Base-by-base conservation (phyloP, 2,329 filamentous ascomycete species). In the Calonectria crousiana region DNA sequence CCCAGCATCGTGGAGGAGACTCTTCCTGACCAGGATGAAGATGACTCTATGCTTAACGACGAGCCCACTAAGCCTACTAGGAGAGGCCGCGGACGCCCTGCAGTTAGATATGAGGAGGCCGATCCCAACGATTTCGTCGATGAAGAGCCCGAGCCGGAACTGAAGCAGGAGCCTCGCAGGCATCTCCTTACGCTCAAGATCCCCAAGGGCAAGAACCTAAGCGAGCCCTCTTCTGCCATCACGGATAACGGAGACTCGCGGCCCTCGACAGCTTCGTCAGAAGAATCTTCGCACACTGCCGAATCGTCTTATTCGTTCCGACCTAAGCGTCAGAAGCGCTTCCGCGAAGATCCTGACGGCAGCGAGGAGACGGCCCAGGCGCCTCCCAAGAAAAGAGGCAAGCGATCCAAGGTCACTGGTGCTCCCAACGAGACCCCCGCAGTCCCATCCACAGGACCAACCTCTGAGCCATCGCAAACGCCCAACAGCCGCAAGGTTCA, bases 261-360 rank as follows among this genome's bases (percentile, higher is more conserved):
- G 3, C 90, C 89, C 1, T 87, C 86, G 0, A 89, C 89, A 0
- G 87, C 90, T 2, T 89, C 88, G 0, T 91, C 90, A 1, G 90
- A 88, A 9, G 87, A 86, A 13, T 88, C 87, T 10, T 84, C 84
- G 3, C 87, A 87, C 44, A 90, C 89, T 2, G 84, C 83, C 5
- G 88, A 88, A 67, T 90, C 89, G 0, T 86, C 84, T 6, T 89
- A 89, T 78, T 89, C 89, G 1, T 87, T 91, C 74, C 86, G 90
- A 5, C 88, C 89, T 34, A 91, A 90, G 81, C 86, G 89, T 11
- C 88, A 89, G 78, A 89, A 89, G 77, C 88, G 88, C 65, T 90
- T 89, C 84, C 85, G 86, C 1, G 86, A 89, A 6, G 86, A 89
- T 53, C 85, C 87, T 11, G 86, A 87, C 56, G 87, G 84, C 1